A percentile compares a stretch with the other conserved stretches of the same genome.
phyloP scores from a whole-genome alignment of 768 basidiomycete genomes.

The Tubosaeta sp. region DNA sequence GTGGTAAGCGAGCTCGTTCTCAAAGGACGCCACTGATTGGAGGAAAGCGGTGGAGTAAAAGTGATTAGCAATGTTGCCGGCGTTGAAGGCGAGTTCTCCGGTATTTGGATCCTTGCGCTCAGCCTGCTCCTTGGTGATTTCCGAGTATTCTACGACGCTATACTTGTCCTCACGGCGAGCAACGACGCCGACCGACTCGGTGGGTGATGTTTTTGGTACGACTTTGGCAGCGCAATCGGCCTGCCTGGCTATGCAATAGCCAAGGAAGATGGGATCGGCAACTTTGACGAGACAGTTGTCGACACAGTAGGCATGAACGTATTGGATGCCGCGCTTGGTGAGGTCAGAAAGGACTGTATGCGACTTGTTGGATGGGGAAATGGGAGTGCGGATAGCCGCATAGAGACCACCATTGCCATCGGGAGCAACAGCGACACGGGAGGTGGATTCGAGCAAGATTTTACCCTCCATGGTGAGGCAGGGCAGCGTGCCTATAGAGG shows the following conservation, averaged over 20 bases:
- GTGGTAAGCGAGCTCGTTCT: slow-evolving; percentile 90
- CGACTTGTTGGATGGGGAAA: slow-evolving; percentile 54
- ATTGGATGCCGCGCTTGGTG: slow-evolving; percentile 66
- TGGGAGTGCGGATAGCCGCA: slow-evolving; percentile 80
- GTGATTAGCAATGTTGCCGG: slow-evolving; percentile 97
- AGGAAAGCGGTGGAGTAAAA: slow-evolving; percentile 92
- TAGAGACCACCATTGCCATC: slow-evolving; percentile 98
- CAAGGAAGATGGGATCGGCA: slow-evolving; percentile 95
- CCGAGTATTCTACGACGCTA: slow-evolving; percentile 96
- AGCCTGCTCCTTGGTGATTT: slow-evolving; percentile 85
- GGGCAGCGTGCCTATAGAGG: slow-evolving; percentile 77
- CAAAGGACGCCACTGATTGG: slow-evolving; percentile 72
- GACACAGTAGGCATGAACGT: slow-evolving; percentile 94
- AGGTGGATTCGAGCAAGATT: slow-evolving; percentile 77
- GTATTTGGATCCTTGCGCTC: slow-evolving; percentile 64
- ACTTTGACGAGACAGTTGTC: slow-evolving; percentile 99
- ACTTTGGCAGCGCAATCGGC: slow-evolving; percentile 96
- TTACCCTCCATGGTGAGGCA: slow-evolving; percentile 94
- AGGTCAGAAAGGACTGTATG: slow-evolving; percentile 84
- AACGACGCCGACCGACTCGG: slow-evolving; percentile 94
- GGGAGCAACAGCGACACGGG: slow-evolving; percentile 88
- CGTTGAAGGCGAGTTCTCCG: slow-evolving; percentile 84
- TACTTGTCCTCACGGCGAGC: slow-evolving; percentile 79
- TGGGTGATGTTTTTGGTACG: slow-evolving; percentile 81
- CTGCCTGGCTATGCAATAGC: slow-evolving; percentile 84